Evolutionary conservation across 192 early-diverging fungal genomes (phyloP).

Genomic region (Linnemannia hyalina): DNA sequence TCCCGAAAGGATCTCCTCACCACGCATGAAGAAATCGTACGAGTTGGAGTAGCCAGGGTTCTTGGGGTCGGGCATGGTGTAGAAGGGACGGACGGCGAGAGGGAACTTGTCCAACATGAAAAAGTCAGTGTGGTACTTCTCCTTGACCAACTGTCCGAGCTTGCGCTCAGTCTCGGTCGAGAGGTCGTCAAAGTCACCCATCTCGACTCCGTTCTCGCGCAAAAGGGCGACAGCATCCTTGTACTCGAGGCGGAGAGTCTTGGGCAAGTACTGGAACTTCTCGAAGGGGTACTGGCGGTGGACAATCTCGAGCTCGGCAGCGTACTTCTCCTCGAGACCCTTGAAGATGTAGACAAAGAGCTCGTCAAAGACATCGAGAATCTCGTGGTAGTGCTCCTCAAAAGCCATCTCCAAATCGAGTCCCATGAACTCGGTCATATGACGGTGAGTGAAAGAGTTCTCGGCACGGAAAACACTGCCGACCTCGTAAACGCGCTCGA

Average conservation of each 20-base stretch:
- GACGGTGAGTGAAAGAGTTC: slow-evolving; percentile 96
- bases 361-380: slow-evolving; percentile 92
- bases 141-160: slow-evolving; percentile 90
- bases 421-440: slow-evolving; percentile 99
- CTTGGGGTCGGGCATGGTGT: slow-evolving; percentile 98
- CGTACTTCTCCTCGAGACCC: slow-evolving; percentile 85
- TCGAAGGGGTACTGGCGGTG: slow-evolving; percentile 93
- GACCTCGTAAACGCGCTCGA: slow-evolving; percentile 99
- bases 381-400: slow-evolving; percentile 99
- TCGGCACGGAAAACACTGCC: slow-evolving; percentile 98
- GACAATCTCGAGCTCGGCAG: slow-evolving; percentile 88
- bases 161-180: slow-evolving; percentile 88
- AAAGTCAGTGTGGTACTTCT: slow-evolving; percentile 98
- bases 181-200: slow-evolving; percentile 95
- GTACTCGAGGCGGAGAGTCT: slow-evolving; percentile 88
- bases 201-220: slow-evolving; percentile 87
- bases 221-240: slow-evolving; percentile 92
- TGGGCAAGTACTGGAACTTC: slow-evolving; percentile 87
- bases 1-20: slow-evolving; percentile 98
- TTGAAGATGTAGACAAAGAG: slow-evolving; percentile 94
- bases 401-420: slow-evolving; percentile 99
- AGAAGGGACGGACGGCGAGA: slow-evolving; percentile 94
- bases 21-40: slow-evolving; percentile 99
- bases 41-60: slow-evolving; percentile 96
- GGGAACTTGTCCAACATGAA: slow-evolving; percentile 99